Conservation (phyloP, 371 early-diverging fungal species). For the Mucor sp. region DNA sequence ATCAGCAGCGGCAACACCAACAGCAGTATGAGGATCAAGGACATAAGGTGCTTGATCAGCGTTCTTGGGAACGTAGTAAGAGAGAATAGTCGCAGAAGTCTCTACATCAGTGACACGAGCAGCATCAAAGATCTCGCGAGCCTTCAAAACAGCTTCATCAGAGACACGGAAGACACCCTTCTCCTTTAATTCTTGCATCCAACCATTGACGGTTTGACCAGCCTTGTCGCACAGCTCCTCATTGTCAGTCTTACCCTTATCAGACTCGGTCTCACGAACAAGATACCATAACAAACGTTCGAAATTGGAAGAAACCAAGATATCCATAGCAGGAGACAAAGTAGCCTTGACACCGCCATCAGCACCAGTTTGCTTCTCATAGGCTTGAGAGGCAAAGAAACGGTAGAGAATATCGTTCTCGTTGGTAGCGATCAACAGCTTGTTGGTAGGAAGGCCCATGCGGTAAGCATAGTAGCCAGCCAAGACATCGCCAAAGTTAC, state of each 20-base stretch:
- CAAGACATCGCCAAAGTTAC: constrained; percentile 98
- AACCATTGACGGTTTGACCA: constrained; percentile 60
- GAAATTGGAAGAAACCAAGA: constrained; percentile 94
- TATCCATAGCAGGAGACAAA: constrained; percentile 97
- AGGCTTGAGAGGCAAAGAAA: constrained; percentile 87
- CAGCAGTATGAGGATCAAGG: constrained; percentile 96
- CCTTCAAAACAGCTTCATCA: constrained; percentile 60
- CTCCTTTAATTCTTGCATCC: constrained; percentile 83
- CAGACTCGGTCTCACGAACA: constrained; percentile 60
- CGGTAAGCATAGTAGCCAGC: constrained; percentile 92
- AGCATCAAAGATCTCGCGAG: constrained; percentile 77
- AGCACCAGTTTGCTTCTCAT: constrained; percentile 66
- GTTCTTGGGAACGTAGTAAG: constrained; percentile 59
- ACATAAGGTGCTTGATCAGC: constrained; percentile 67
- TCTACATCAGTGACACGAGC: constrained; percentile 73
- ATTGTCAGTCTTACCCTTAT: constrained; percentile 30
- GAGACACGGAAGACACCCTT: constrained; percentile 76
- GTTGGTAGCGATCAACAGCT: constrained; percentile 91
- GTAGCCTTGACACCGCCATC: constrained; percentile 78
- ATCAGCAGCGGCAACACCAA: constrained; percentile 90
- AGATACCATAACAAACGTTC: constrained; percentile 95
- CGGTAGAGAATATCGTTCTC: constrained; percentile 96
- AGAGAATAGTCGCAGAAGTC: constrained; percentile 75
- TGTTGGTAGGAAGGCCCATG: constrained; percentile 89
- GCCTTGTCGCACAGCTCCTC: constrained; percentile 54